Percentiles rank a stretch among this genome's conserved stretches.
Evolutionary conservation across 2,329 filamentous ascomycete genomes (phyloP).

Genomic region (Sporothrix phasma): DNA sequence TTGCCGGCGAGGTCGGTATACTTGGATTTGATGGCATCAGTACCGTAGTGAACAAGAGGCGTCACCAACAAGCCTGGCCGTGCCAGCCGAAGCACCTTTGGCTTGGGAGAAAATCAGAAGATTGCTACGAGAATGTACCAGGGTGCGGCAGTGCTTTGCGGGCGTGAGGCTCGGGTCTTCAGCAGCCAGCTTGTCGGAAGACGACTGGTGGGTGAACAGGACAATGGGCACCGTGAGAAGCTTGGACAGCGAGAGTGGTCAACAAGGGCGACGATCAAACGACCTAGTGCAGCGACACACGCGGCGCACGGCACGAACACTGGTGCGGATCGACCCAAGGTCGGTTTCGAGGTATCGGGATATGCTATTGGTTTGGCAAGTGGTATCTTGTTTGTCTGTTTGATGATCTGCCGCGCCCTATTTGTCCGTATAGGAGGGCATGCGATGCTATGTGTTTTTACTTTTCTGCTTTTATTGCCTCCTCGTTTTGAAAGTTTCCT

Average conservation of each 20-base stretch:
- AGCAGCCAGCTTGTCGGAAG: not conserved
- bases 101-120: not conserved
- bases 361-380: not conserved
- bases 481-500: not conserved
- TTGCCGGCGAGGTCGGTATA: conserved; percentile 13
- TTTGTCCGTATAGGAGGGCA: not conserved
- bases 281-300: not conserved
- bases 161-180: not conserved
- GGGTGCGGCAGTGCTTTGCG: not conserved
- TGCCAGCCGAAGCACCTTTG: not conserved
- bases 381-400: conserved; percentile 5
- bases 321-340: not conserved
- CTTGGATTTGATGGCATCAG: conserved; percentile 12
- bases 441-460: not conserved
- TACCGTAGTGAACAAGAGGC: conserved; percentile 17
- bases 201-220: not conserved
- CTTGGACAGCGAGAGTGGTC: not conserved
- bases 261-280: not conserved
- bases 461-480: not conserved
- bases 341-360: too few relatives aligned
- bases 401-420: not conserved
- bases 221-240: not conserved
- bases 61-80: not conserved
- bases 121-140: not conserved
- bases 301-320: not conserved